These are phyloP conservation scores for Aureobasidium sp. DNA, from an alignment of 2,329 filamentous ascomycete genomes.

Conservation along the genomic window DNA sequence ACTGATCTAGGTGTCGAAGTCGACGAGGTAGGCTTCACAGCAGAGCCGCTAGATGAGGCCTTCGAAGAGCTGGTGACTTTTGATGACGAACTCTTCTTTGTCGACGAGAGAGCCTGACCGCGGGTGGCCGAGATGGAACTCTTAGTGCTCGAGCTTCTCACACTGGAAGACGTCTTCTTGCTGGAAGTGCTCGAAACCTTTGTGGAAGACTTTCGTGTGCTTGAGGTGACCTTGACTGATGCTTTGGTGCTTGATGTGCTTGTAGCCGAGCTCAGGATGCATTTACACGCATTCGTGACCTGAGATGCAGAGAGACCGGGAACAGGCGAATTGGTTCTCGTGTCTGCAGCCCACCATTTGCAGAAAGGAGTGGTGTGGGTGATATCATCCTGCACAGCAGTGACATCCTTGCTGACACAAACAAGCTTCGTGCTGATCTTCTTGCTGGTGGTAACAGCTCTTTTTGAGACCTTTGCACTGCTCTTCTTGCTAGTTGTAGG, in stretches of 20 bases:
- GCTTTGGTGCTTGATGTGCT: neutral
- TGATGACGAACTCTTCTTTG: neutral
- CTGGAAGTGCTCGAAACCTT: neutral
- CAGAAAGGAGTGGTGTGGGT: conserved; percentile 3
- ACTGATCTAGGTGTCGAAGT: neutral
- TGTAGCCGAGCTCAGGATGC: neutral
- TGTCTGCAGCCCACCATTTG: neutral
- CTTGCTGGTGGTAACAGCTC: neutral
- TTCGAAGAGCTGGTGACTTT: neutral
- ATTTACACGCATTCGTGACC: neutral
- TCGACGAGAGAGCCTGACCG: neutral
- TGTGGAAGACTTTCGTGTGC: neutral
- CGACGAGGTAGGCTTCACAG: neutral
- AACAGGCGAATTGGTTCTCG: neutral
- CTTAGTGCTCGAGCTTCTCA: neutral
- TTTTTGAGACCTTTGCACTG: neutral
- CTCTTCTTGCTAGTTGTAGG: neutral
- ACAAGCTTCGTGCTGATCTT: neutral
- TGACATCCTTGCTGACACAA: neutral
- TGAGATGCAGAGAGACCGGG: neutral
- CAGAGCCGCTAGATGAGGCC: neutral
- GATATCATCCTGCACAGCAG: neutral
- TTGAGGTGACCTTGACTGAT: neutral
- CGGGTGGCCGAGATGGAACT: neutral
- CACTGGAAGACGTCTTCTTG: neutral